These are phyloP conservation scores for Diddensiella transvaalensis DNA, from an alignment of 805 yeast genomes.

Conservation along the genomic window DNA sequence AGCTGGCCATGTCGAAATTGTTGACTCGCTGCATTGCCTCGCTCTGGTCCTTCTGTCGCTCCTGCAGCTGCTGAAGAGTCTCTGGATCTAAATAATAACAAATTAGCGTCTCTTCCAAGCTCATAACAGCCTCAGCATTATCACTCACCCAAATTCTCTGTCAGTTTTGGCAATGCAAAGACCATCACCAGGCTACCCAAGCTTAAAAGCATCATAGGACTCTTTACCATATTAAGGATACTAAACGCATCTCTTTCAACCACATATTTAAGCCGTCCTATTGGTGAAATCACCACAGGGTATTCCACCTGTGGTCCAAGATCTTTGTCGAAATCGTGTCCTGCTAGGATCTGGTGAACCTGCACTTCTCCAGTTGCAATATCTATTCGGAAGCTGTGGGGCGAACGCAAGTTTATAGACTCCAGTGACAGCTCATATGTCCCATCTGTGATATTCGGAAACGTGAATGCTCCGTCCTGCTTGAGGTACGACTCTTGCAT, in stretches of 20 bases:
- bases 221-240: constrained; percentile 30
- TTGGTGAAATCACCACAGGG: constrained; percentile 31
- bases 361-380: constrained; percentile 21
- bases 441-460: constrained; percentile 28
- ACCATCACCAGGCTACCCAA: constrained; percentile 33
- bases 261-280: constrained; percentile 27
- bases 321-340: constrained; percentile 27
- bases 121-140: too few species aligned
- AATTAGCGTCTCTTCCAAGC: too few species aligned
- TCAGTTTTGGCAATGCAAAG: constrained; percentile 32
- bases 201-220: constrained; percentile 36
- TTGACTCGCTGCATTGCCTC: constrained; percentile 20
- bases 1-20: constrained; percentile 32
- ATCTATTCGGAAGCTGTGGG: constrained; percentile 21
- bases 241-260: constrained; percentile 30
- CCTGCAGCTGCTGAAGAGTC: constrained; percentile 32
- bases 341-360: constrained; percentile 27
- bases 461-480: constrained; percentile 23
- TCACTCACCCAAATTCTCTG: constrained; percentile 16
- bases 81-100: constrained; percentile 33
- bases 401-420: constrained; percentile 19
- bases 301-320: constrained; percentile 30
- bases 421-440: constrained; percentile 24
- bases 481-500: constrained; percentile 8
- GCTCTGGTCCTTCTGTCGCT: constrained; percentile 18